Percentiles rank a stretch among this genome's conserved stretches.
These are phyloP conservation scores for Lactuca sativa DNA, from an alignment of 129 eudicot species.

Conservation along the genomic window DNA sequence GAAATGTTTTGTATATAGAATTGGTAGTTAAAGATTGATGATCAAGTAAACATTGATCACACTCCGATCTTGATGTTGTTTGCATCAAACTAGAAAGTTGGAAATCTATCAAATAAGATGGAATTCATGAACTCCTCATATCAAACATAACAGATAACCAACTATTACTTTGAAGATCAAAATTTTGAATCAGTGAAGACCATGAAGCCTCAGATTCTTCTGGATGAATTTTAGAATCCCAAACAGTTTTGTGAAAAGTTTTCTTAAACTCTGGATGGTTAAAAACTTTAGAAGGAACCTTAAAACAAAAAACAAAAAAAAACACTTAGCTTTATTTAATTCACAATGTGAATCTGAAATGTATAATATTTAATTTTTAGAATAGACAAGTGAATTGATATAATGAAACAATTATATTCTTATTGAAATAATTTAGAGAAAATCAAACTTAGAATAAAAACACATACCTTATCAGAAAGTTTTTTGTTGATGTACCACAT, in stretches of 20 bases:
- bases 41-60: no score
- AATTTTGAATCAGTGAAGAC: neutral
- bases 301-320: neutral
- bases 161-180: neutral
- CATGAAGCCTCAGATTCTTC: neutral
- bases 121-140: neutral
- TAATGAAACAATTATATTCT: no score
- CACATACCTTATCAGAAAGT: neutral
- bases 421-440: no score
- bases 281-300: neutral
- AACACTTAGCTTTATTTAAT: no score
- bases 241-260: neutral
- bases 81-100: no score
- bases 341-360: neutral
- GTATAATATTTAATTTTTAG: no score
- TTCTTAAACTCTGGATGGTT: neutral
- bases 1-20: no score
- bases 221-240: neutral
- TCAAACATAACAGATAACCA: neutral
- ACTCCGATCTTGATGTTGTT: no score
- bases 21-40: no score
- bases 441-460: no score
- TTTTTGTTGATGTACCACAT: constrained; percentile 1
- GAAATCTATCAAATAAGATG: neutral
- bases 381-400: no score